These are phyloP conservation scores for Cladophialophora psammophila DNA, from an alignment of 2,329 filamentous ascomycete species.

Conservation along the genomic window DNA sequence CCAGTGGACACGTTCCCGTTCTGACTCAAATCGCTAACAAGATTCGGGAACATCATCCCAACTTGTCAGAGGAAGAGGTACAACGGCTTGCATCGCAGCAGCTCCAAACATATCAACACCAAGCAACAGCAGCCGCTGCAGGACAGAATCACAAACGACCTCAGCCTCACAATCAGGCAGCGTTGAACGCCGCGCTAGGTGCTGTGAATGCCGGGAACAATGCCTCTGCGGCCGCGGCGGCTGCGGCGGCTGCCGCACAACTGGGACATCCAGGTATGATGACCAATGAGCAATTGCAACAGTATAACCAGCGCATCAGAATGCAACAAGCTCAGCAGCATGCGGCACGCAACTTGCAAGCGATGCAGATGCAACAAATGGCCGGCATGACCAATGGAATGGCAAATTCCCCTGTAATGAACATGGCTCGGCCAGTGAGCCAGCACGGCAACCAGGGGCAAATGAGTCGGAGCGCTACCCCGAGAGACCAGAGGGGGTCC, in stretches of 20 bases:
- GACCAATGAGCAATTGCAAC: constrained; percentile 57
- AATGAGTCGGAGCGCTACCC: constrained; percentile 55
- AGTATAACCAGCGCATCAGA: constrained; percentile 62
- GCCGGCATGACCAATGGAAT: constrained; percentile 45
- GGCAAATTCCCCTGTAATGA: constrained; percentile 54
- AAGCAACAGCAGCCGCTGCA: constrained; percentile 48
- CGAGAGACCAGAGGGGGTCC: constrained; percentile 54
- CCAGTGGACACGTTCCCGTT: constrained; percentile 61
- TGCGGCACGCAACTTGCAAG: constrained; percentile 34
- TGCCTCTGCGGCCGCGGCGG: constrained; percentile 39
- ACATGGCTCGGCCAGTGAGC: constrained; percentile 46
- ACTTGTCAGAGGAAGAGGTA: constrained; percentile 62
- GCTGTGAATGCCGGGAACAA: constrained; percentile 51
- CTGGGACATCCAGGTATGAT: constrained; percentile 48
- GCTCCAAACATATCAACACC: constrained; percentile 53
- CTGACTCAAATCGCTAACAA: constrained; percentile 62
- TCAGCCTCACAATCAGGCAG: constrained; percentile 56
- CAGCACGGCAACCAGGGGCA: constrained; percentile 43
- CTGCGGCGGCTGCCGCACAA: constrained; percentile 27
- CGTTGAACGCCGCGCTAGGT: constrained; percentile 60
- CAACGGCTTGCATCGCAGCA: constrained; percentile 61
- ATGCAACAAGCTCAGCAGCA: constrained; percentile 57
- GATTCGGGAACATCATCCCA: constrained; percentile 60
- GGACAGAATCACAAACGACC: constrained; percentile 40
- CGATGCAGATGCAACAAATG: constrained; percentile 39